Conservation (phyloP, 179 eudicot species). For the Pouteria campechiana region DNA sequence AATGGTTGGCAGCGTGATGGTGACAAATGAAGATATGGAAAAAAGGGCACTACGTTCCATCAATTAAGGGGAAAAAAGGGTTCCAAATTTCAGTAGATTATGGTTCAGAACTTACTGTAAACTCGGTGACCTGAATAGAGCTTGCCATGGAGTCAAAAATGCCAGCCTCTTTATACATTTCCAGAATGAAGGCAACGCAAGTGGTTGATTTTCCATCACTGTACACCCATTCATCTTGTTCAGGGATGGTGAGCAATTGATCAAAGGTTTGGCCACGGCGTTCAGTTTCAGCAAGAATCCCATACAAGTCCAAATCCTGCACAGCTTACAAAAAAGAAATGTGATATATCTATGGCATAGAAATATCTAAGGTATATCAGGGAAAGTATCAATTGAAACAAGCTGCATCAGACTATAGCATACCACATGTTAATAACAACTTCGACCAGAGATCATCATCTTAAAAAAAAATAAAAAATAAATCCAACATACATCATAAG, state of each 20-base stretch:
- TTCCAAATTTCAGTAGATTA: not conserved
- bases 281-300: conserved; percentile 70
- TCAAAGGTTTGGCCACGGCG: conserved; percentile 68
- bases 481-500: not conserved
- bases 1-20: no score
- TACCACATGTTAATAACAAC: no score
- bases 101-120: conserved; percentile 90
- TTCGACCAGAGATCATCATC: no score
- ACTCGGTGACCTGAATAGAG: conserved; percentile 95
- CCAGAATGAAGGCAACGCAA: conserved; percentile 91
- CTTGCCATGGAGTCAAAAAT: conserved; percentile 59
- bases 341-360: not conserved
- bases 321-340: not conserved
- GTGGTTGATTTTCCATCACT: conserved; percentile 99
- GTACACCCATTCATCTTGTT: conserved; percentile 93
- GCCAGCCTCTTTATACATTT: conserved; percentile 97
- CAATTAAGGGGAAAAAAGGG: not conserved
- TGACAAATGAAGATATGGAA: no score
- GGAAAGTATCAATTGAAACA: no score
- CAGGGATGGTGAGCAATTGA: conserved; percentile 81
- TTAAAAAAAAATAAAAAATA: not conserved
- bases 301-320: conserved; percentile 77
- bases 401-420: no score
- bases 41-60: no score
- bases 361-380: no score